phyloP scores from a whole-genome alignment of 495 filamentous ascomycete genomes.

The Clavariopsis aquatica region DNA sequence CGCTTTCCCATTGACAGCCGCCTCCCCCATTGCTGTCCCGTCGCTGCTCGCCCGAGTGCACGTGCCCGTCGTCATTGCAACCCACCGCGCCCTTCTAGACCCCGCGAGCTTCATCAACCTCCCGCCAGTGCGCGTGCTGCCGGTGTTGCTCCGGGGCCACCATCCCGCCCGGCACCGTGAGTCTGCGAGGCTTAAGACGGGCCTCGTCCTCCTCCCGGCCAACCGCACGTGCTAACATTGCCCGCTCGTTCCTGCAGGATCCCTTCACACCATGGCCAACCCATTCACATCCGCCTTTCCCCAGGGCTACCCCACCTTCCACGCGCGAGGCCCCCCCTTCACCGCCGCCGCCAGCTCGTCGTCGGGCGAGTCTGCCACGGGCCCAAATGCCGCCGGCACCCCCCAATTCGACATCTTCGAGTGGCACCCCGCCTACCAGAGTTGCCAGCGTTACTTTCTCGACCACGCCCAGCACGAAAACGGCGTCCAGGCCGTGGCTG shows the following conservation, averaged over 20 bases:
- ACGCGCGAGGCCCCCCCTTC: slow-evolving; percentile 23
- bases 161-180: slow-evolving; percentile 14
- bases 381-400: slow-evolving; percentile 33
- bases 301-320: slow-evolving; percentile 19
- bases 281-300: slow-evolving; percentile 28
- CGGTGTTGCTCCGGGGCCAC: neutral
- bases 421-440: slow-evolving; percentile 92
- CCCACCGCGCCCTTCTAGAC: neutral
- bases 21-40: neutral
- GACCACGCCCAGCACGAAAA: slow-evolving; percentile 85
- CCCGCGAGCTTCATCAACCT: neutral
- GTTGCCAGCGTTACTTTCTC: slow-evolving; percentile 89
- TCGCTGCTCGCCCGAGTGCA: neutral
- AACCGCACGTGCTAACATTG: slow-evolving; percentile 15
- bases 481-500: slow-evolving; percentile 82
- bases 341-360: slow-evolving; percentile 23
- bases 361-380: slow-evolving; percentile 18
- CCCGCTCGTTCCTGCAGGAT: neutral
- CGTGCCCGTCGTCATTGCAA: slow-evolving; percentile 15
- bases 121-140: neutral
- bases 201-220: slow-evolving; percentile 1
- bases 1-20: neutral
- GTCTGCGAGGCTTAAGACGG: slow-evolving; percentile 7
- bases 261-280: neutral
- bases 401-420: slow-evolving; percentile 78